These are phyloP conservation scores for Phytophthora aleatoria DNA, from an alignment of 352 stramenopile genomes.

Conservation along the genomic window DNA sequence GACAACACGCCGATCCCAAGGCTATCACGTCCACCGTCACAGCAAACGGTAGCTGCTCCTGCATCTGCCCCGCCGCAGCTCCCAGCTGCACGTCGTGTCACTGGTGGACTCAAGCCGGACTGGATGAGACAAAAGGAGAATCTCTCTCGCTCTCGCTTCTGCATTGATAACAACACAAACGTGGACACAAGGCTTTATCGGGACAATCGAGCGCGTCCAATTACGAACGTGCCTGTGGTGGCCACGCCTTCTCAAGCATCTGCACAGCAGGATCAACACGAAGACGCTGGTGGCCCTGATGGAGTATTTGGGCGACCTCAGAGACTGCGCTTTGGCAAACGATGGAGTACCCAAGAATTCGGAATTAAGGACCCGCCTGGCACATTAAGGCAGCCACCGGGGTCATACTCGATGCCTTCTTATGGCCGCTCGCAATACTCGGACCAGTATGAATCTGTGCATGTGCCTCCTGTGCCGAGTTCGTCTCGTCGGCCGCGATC, in stretches of 20 bases:
- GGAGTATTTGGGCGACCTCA: slow-evolving; percentile 70
- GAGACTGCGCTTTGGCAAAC: slow-evolving; percentile 60
- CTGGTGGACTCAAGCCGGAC: slow-evolving; percentile 64
- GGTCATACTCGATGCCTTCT: slow-evolving; percentile 27
- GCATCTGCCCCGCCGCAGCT: slow-evolving; percentile 9
- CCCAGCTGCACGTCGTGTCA: slow-evolving; percentile 25
- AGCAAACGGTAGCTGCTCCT: slow-evolving; percentile 10
- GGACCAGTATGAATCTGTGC: slow-evolving; percentile 11
- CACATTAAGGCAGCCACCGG: slow-evolving; percentile 12
- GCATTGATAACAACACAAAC: slow-evolving; percentile 51
- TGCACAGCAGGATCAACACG: slow-evolving; percentile 21
- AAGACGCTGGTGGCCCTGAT: slow-evolving; percentile 43
- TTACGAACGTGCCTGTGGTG: slow-evolving; percentile 27
- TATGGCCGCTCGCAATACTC: slow-evolving; percentile 34
- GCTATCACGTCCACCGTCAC: slow-evolving; percentile 4
- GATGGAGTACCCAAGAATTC: slow-evolving; percentile 66
- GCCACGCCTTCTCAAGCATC: slow-evolving; percentile 14
- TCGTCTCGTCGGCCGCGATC: slow-evolving; percentile 32
- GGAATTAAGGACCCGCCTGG: slow-evolving; percentile 33
- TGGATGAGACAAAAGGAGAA: slow-evolving; percentile 73
- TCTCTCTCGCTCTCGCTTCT: slow-evolving; percentile 67
- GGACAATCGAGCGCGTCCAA: slow-evolving; percentile 28
- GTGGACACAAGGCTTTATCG: slow-evolving; percentile 58
- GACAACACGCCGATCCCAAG: slow-evolving; percentile 42
- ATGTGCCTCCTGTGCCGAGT: slow-evolving; percentile 25